Evolutionary conservation across 2,329 filamentous ascomycete species (phyloP).

Genomic region (Coleophoma cylindrospora): DNA sequence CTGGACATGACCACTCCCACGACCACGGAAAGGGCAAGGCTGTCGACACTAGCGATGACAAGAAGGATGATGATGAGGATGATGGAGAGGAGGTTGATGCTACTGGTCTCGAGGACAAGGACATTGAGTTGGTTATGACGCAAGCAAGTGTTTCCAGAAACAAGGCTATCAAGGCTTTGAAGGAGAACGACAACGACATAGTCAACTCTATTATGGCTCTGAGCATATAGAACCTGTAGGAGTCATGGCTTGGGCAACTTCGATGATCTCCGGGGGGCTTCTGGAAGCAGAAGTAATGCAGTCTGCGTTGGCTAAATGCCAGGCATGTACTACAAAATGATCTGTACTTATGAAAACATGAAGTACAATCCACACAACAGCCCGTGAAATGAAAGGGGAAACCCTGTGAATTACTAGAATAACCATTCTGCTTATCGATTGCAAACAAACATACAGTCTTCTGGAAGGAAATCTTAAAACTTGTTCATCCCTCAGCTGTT

Average conservation of each 20-base stretch:
- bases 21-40: conserved; percentile 63
- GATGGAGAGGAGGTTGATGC: conserved; percentile 96
- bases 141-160: conserved; percentile 95
- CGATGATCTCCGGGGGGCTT: background rate
- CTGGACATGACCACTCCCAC: conserved; percentile 65
- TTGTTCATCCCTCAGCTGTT: too few relatives aligned
- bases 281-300: background rate
- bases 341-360: background rate
- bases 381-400: too few relatives aligned
- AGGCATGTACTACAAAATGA: conserved; percentile 3
- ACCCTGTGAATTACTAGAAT: too few relatives aligned
- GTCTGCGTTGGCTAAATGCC: background rate
- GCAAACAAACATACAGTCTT: too few relatives aligned
- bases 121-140: conserved; percentile 98
- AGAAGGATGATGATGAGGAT: conserved; percentile 75
- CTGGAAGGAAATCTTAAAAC: too few relatives aligned
- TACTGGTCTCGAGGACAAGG: conserved; percentile 93
- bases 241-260: conserved; percentile 2
- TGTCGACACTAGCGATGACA: conserved; percentile 62
- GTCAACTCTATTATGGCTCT: conserved; percentile 99
- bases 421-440: too few relatives aligned
- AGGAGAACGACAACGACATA: conserved; percentile 99
- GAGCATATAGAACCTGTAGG: conserved; percentile 56
- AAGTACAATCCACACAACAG: too few relatives aligned
- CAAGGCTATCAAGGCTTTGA: conserved; percentile 97